A percentile compares a stretch with the other conserved stretches of the same genome.
Conservation (phyloP, 2,329 filamentous ascomycete species). For the Cercospora sp. region DNA sequence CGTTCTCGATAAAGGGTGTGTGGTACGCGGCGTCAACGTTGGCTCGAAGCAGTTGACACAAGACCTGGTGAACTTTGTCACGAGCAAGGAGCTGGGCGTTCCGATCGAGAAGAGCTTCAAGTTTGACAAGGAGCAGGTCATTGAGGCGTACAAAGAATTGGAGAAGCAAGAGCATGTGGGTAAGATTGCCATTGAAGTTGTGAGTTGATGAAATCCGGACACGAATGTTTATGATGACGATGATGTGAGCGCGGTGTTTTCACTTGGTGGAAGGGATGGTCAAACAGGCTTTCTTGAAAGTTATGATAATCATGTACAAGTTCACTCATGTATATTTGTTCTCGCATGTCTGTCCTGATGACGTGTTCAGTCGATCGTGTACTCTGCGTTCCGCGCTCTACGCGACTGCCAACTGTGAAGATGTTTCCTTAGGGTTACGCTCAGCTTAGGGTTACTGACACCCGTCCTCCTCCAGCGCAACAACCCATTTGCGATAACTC, state of each 20-base stretch:
- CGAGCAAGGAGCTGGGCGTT: constrained; percentile 36
- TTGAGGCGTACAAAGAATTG: constrained; percentile 37
- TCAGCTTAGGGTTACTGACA: neutral
- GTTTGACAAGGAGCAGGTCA: constrained; percentile 37
- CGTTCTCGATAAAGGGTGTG: constrained; percentile 18
- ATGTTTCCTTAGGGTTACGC: neutral
- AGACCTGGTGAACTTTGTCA: constrained; percentile 43
- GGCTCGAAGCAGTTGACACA: constrained; percentile 48
- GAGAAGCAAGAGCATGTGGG: constrained; percentile 37
- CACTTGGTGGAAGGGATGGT: neutral
- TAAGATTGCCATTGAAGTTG: constrained; percentile 30
- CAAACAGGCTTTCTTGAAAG: neutral
- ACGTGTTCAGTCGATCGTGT: neutral
- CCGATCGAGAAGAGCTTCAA: constrained; percentile 43
- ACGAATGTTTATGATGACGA: neutral
- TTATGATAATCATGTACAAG: neutral
- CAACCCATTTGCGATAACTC: neutral
- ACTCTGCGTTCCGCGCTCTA: neutral
- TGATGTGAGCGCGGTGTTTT: constrained; percentile 2
- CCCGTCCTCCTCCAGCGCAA: neutral
- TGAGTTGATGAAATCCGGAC: neutral
- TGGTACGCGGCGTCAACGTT: constrained; percentile 25
- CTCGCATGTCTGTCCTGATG: neutral
- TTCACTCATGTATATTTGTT: neutral
- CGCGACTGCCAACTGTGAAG: neutral